A percentile compares a stretch with the other conserved stretches of the same genome.
These are phyloP conservation scores for Mycena vitilis DNA, from an alignment of 768 basidiomycete genomes.

Conservation along the genomic window DNA sequence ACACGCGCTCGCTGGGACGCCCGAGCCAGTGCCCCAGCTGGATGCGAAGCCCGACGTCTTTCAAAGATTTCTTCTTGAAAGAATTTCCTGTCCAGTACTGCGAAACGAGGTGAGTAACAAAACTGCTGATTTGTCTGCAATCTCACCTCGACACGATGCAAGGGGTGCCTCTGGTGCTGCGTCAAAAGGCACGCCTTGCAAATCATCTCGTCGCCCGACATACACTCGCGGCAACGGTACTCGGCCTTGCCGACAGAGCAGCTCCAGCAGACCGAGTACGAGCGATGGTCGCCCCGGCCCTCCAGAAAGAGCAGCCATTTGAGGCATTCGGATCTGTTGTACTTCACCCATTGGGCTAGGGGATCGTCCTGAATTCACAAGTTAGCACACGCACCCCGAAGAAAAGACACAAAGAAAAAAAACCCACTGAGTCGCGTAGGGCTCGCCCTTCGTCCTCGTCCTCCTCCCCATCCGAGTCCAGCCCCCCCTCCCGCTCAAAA, in stretches of 20 bases:
- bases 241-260: background rate
- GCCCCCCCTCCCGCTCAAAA: no score
- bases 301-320: background rate
- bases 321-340: no score
- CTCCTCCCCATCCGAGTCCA: no score
- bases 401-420: no score
- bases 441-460: no score
- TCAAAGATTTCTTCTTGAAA: background rate
- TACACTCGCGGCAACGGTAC: conserved; percentile 32
- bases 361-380: no score
- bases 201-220: conserved; percentile 1
- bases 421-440: no score
- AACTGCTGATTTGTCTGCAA: background rate
- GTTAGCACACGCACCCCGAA: no score
- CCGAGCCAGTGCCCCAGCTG: background rate
- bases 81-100: background rate
- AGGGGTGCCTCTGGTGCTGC: conserved; percentile 4
- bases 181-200: conserved; percentile 27
- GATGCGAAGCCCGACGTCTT: background rate
- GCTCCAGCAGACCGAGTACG: background rate
- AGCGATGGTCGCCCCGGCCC: background rate
- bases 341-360: no score
- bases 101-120: background rate
- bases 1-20: no score
- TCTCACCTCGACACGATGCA: conserved; percentile 34